phyloP scores from a whole-genome alignment of 1,139 yeast genomes.

The Blastobotrys apis region DNA sequence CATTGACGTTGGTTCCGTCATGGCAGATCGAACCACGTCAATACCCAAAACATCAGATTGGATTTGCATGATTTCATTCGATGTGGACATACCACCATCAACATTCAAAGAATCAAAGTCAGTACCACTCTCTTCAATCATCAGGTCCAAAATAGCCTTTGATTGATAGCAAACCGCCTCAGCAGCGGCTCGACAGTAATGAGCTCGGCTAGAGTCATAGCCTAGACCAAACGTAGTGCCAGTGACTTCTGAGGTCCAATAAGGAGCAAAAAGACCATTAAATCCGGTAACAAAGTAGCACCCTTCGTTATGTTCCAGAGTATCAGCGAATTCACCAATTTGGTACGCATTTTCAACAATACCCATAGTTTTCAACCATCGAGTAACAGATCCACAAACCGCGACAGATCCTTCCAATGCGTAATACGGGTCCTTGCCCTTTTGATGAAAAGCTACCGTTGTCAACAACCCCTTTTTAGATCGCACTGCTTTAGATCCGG shows the following conservation, averaged over 20 bases:
- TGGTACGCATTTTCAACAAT: slow-evolving; percentile 78
- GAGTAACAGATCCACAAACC: slow-evolving; percentile 92
- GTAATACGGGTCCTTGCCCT: slow-evolving; percentile 50
- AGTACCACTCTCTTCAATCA: slow-evolving; percentile 77
- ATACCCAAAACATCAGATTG: slow-evolving; percentile 90
- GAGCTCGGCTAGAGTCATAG: slow-evolving; percentile 80
- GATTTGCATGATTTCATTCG: slow-evolving; percentile 88
- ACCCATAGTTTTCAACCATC: slow-evolving; percentile 89
- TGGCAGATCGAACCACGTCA: slow-evolving; percentile 72
- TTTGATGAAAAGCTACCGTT: slow-evolving; percentile 88
- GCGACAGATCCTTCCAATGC: slow-evolving; percentile 96
- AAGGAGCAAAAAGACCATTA: slow-evolving; percentile 91
- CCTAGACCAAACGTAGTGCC: slow-evolving; percentile 93
- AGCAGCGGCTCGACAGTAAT: slow-evolving; percentile 88
- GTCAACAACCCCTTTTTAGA: slow-evolving; percentile 81
- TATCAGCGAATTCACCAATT: slow-evolving; percentile 84
- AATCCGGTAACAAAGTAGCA: slow-evolving; percentile 95
- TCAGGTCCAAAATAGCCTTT: slow-evolving; percentile 82
- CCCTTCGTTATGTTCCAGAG: slow-evolving; percentile 80
- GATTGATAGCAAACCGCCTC: slow-evolving; percentile 96
- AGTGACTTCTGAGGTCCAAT: slow-evolving; percentile 91
- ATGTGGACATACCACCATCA: slow-evolving; percentile 95
- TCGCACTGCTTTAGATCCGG: slow-evolving; percentile 56
- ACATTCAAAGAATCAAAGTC: slow-evolving; percentile 53
- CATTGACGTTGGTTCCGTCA: slow-evolving; percentile 88